These are phyloP conservation scores for Fraxinus latifolia DNA, from an alignment of 305 asterid species.

Conservation along the genomic window DNA sequence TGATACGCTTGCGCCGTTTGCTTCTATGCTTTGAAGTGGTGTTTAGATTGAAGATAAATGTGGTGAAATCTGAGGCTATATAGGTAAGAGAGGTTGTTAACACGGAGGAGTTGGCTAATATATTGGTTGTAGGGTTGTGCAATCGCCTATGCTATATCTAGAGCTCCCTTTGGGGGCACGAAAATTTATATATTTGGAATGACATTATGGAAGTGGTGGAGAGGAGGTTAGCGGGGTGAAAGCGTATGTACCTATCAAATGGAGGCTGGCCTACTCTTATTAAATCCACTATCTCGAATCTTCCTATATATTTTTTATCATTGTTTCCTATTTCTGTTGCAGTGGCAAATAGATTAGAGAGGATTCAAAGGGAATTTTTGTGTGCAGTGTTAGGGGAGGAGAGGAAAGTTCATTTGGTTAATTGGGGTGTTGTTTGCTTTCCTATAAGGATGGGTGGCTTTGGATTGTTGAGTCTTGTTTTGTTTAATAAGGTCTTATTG, in stretches of 20 bases:
- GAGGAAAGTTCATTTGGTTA: background rate
- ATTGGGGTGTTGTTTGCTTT: background rate
- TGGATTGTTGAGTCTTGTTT: background rate
- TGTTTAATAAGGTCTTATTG: background rate
- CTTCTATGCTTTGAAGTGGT: background rate
- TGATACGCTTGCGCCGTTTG: background rate
- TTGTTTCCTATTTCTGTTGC: background rate
- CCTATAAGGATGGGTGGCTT: background rate
- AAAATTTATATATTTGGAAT: background rate
- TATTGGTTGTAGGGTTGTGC: background rate
- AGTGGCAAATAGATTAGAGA: background rate
- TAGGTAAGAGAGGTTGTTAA: background rate
- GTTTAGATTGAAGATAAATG: background rate
- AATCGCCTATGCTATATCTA: background rate
- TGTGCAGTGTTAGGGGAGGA: background rate
- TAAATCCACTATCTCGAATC: background rate
- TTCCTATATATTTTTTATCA: background rate
- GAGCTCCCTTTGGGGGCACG: background rate
- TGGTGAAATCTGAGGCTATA: background rate
- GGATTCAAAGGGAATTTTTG: background rate
- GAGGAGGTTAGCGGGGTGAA: background rate
- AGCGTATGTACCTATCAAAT: background rate
- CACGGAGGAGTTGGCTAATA: background rate
- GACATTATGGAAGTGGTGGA: background rate
- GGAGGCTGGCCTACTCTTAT: background rate